Evolutionary conservation across 768 basidiomycete species (phyloP), one percentile per base, ranked within the genome.

Genomic region (Serendipita sp.): DNA sequence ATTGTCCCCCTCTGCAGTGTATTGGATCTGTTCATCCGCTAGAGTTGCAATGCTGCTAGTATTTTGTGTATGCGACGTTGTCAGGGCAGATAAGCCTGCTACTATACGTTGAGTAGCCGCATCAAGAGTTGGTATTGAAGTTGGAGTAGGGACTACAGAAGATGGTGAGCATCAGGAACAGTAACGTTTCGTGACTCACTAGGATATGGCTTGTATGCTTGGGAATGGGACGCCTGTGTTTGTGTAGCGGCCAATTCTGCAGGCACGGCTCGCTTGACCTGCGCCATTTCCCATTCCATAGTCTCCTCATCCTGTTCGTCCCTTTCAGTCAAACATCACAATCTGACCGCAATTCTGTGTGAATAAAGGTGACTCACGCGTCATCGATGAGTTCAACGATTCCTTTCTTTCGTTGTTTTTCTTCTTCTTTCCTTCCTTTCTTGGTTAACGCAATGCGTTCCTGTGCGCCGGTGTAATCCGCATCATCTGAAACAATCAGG

Each of bases 251-350:
- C 56, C 61, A 51, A 33, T 64, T 60, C 51, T 61, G 53, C 26
- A 38, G 62, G 16, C 38, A 42, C 88, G 5, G 86, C 87, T 62
- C 90, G 78, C 24, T 87, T 82, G 28, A 90, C 74, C 67, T 93
- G 90, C 62, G 86, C 87, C 64, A 81, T 80, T 68, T 91, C 89
- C 90, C 90, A 93, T 72, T 91, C 86, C 9, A 78, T 75, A 0
- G 85, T 82, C 70, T 92, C 90, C 70, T 93, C 90, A 64, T 91
- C 90, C 62, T 85, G 81, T 60, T 90, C 90, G 60, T 83, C 85
- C 3, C 86, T 88, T 61, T 24, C 33, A 31, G 24, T 5, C 22
- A 5, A 43, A 24, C 13, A 42, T 63, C 45, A 42, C 24, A 63
- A 53, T 65, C 26, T 48, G 45, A 48, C 7, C n/a, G 45, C n/a